Evolutionary conservation across 768 basidiomycete species (phyloP).

Genomic region (Lactarius sp.): DNA sequence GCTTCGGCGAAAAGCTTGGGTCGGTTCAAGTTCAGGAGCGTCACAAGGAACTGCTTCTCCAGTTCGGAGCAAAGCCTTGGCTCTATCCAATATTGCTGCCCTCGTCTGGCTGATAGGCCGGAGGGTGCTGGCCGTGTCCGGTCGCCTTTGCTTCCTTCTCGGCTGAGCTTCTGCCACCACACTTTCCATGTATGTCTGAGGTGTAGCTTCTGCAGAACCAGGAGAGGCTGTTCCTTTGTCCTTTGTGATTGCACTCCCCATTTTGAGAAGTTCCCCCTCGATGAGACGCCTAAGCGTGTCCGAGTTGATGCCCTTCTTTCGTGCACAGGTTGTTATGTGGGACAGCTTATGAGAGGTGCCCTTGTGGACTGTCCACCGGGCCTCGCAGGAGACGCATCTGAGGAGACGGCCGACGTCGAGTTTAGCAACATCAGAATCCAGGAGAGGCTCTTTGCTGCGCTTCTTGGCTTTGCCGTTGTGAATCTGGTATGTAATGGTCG

Average conservation of each 20-base stretch:
- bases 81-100: slow-evolving; percentile 23
- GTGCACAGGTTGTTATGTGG: slow-evolving; percentile 67
- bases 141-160: slow-evolving; percentile 16
- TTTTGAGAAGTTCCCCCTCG: slow-evolving; percentile 40
- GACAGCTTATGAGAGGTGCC: slow-evolving; percentile 53
- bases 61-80: slow-evolving; percentile 22
- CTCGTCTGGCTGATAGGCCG: slow-evolving; percentile 21
- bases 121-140: slow-evolving; percentile 10
- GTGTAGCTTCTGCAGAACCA: background rate
- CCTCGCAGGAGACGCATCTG: slow-evolving; percentile 61
- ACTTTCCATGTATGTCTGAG: slow-evolving; percentile 23
- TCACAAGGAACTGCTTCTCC: background rate
- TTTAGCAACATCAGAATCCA: slow-evolving; percentile 39
- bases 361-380: slow-evolving; percentile 68
- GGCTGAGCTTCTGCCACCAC: slow-evolving; percentile 20
- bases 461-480: slow-evolving; percentile 6
- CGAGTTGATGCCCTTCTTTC: slow-evolving; percentile 48
- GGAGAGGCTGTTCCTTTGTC: background rate
- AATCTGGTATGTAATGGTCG: background rate
- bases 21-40: slow-evolving; percentile 15
- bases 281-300: slow-evolving; percentile 54
- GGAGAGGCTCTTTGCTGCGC: slow-evolving; percentile 11
- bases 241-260: background rate
- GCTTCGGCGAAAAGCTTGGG: slow-evolving; percentile 30
- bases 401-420: slow-evolving; percentile 43